Evolutionary conservation across 1,284 basidiomycete species (phyloP).

Genomic region (Bondarzewia mesenterica): DNA sequence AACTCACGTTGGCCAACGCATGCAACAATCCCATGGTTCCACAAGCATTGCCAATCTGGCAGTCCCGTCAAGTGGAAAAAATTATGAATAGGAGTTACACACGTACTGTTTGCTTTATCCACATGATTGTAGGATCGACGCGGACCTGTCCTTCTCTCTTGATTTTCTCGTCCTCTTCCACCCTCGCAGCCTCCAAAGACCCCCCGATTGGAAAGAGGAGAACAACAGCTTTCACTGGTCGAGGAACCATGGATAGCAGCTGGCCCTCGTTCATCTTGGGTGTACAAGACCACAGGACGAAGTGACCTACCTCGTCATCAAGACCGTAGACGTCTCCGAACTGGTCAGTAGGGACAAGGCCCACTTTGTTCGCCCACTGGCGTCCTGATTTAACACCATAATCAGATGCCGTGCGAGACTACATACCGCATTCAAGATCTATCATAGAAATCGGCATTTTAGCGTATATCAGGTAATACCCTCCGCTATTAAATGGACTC

Average conservation of each 20-base stretch:
- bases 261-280: constrained; percentile 19
- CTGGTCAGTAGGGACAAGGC: constrained; percentile 47
- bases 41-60: constrained; percentile 79
- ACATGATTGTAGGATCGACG: constrained; percentile 57
- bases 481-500: constrained; percentile 12
- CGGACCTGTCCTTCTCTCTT: constrained; percentile 38
- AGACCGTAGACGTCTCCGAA: constrained; percentile 83
- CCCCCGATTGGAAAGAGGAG: constrained; percentile 73
- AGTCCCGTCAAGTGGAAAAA: background rate
- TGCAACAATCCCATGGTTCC: constrained; percentile 87
- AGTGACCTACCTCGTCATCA: constrained; percentile 52
- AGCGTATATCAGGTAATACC: too few relatives aligned
- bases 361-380: constrained; percentile 74
- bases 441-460: too few relatives aligned
- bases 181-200: constrained; percentile 39
- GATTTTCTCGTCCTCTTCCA: constrained; percentile 50
- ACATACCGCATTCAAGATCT: constrained; percentile 17
- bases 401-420: constrained; percentile 1
- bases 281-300: background rate
- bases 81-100: background rate
- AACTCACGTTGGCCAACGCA: constrained; percentile 62
- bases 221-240: constrained; percentile 74
- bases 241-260: constrained; percentile 61
- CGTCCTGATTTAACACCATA: constrained; percentile 1
- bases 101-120: constrained; percentile 71